Conservation (phyloP, 352 stramenopile genomes). For the Phytophthora multivora region DNA sequence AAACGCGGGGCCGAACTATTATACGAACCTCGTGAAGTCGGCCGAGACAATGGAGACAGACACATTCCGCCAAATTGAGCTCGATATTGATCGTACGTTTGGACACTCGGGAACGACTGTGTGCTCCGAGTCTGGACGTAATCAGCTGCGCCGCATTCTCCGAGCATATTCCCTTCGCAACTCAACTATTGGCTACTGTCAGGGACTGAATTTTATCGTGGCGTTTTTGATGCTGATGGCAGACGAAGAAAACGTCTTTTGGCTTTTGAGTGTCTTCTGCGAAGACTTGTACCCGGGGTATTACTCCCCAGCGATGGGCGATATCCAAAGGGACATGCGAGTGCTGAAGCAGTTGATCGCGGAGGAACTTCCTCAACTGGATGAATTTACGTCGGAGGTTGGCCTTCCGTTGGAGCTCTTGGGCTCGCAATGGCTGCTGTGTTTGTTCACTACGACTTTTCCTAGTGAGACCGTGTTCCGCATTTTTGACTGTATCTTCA, state of each 20-base stretch:
- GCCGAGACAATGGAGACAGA: conserved; percentile 49
- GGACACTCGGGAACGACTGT: conserved; percentile 73
- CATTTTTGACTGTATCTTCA: conserved; percentile 90
- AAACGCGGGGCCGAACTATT: conserved; percentile 56
- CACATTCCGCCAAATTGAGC: conserved; percentile 82
- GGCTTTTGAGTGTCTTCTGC: conserved; percentile 86
- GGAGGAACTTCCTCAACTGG: conserved; percentile 73
- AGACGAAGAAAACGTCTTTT: conserved; percentile 90
- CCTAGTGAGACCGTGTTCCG: conserved; percentile 86
- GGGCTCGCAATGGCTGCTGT: conserved; percentile 91
- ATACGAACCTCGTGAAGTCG: conserved; percentile 51
- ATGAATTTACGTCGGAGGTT: conserved; percentile 77
- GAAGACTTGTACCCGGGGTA: conserved; percentile 91
- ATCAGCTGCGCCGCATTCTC: conserved; percentile 69
- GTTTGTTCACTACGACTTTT: conserved; percentile 91
- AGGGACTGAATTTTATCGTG: conserved; percentile 91
- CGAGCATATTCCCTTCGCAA: conserved; percentile 84
- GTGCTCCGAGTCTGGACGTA: conserved; percentile 54
- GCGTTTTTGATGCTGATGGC: conserved; percentile 79
- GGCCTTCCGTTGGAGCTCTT: conserved; percentile 87
- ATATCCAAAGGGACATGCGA: conserved; percentile 90
- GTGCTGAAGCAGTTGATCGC: conserved; percentile 88
- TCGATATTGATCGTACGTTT: conserved; percentile 89
- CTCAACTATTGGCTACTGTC: conserved; percentile 82
- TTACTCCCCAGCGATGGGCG: conserved; percentile 90